Evolutionary conservation across 768 basidiomycete genomes (phyloP).

Genomic region (Amanita muscaria): DNA sequence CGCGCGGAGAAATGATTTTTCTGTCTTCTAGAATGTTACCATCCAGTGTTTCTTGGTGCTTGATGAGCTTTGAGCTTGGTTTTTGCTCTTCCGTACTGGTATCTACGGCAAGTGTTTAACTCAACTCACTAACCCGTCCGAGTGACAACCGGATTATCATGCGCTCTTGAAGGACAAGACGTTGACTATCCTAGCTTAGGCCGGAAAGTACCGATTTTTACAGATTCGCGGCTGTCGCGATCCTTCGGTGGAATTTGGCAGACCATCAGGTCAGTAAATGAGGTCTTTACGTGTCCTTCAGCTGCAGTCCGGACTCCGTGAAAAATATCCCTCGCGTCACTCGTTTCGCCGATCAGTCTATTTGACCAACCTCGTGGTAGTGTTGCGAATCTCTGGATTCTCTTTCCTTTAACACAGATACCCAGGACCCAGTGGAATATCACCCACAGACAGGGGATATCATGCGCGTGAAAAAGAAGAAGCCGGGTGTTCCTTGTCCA

Average conservation of each 20-base stretch:
- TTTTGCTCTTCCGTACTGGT: too few species aligned
- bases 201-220: not conserved
- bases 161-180: slow-evolving; percentile 2
- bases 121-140: not conserved
- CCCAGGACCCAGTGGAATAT: too few species aligned
- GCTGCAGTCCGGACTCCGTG: not conserved
- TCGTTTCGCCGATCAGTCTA: slow-evolving; percentile 2
- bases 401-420: not conserved
- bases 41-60: too few species aligned
- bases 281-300: not conserved
- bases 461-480: not conserved
- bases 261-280: slow-evolving; percentile 1
- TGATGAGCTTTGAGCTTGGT: too few species aligned
- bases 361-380: not conserved
- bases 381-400: not conserved
- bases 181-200: not conserved
- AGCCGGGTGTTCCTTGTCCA: not conserved
- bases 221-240: slow-evolving; percentile 6
- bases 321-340: not conserved
- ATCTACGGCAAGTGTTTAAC: not conserved
- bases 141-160: too few species aligned
- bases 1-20: too few species aligned
- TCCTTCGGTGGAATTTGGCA: slow-evolving; percentile 3
- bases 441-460: not conserved
- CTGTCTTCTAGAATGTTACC: too few species aligned